Evolutionary conservation across 106 monocot species (phyloP), one percentile per base, ranked within the genome.

Genomic region (Dendrobium nobile): DNA sequence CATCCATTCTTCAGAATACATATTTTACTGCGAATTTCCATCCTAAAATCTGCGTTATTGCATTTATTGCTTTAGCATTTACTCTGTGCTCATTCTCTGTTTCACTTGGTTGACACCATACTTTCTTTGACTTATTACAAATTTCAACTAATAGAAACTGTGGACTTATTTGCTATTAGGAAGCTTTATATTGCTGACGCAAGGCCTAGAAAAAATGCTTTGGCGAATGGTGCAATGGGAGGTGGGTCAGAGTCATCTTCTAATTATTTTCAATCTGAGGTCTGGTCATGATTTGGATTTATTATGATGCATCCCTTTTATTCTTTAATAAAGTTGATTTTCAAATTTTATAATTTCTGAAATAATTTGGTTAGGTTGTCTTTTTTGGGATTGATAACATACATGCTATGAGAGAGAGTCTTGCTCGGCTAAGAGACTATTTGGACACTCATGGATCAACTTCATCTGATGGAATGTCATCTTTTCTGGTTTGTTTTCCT

Each of bases 161-260:
- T 80, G 67, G 41, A 79, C 22, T 41, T 22, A 79, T 80, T 41
- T 61, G 10, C 67, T 79, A n/a, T 22, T 82, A 98, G 95, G 89
- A 98, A 98, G 79, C 85, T 98, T 74, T 98, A 98, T 77, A 98
- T 98, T 87, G 89, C 91, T 87, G 98, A 98, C 85, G 98, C 98
- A 73, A 92, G 98, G 58, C 98, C 98, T 44, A 98, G 88, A 84
- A 90, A 90, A 77, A 98, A 98, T 89, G 98, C 98, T 78, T 83
- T 98, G 67, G 98, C 94, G 81, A 98, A 98, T 85, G 88, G 94
- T 44, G 98, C 94, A 59, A 95, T 92, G 91, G 98, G 98, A 59
- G 98, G 98, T 64, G 98, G 98, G 68, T 98, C 98, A 79, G 98
- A 98, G 72, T 98, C 98, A 77, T 95, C 98, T 73, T 89, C 98